These are phyloP conservation scores for Russula sp. DNA, from an alignment of 768 basidiomycete species.

Conservation along the genomic window DNA sequence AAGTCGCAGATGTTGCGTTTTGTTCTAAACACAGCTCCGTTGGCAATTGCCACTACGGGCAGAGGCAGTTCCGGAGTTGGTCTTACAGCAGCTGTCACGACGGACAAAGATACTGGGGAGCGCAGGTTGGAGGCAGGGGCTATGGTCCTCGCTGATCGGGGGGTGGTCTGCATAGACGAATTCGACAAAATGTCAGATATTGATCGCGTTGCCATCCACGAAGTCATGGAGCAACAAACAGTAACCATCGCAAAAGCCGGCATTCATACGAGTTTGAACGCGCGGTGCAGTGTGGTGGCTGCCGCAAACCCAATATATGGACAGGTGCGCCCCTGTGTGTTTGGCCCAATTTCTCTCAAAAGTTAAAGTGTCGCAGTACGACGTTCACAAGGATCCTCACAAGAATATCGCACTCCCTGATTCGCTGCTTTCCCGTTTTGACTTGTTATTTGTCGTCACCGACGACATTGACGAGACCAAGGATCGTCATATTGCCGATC, in stretches of 20 bases:
- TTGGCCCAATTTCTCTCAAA: conserved; percentile 2
- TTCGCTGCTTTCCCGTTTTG: conserved; percentile 97
- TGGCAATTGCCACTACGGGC: conserved; percentile 98
- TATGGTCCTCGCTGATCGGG: conserved; percentile 98
- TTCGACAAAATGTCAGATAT: conserved; percentile 99
- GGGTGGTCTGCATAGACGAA: conserved; percentile 99
- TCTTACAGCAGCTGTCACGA: conserved; percentile 97
- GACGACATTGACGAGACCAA: conserved; percentile 95
- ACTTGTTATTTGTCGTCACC: conserved; percentile 94
- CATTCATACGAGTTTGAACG: conserved; percentile 97
- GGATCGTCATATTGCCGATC: conserved; percentile 93
- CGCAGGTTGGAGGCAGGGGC: conserved; percentile 95
- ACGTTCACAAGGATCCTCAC: conserved; percentile 99
- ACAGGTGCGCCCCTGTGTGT: conserved; percentile 42
- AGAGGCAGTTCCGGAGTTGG: conserved; percentile 98
- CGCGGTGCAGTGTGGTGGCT: conserved; percentile 94
- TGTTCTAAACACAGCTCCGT: conserved; percentile 89
- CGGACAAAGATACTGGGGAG: conserved; percentile 96
- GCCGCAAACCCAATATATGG: conserved; percentile 99
- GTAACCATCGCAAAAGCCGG: conserved; percentile 99
- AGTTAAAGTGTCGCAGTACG: conserved; percentile 57
- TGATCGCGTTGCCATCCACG: conserved; percentile 98
- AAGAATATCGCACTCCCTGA: conserved; percentile 98
- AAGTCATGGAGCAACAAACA: conserved; percentile 99
- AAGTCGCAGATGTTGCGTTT: conserved; percentile 96